Percentiles rank a stretch among this genome's conserved stretches.
Conservation (phyloP, 2,329 filamentous ascomycete genomes). For the Tolypocladium cylindrosporum region DNA sequence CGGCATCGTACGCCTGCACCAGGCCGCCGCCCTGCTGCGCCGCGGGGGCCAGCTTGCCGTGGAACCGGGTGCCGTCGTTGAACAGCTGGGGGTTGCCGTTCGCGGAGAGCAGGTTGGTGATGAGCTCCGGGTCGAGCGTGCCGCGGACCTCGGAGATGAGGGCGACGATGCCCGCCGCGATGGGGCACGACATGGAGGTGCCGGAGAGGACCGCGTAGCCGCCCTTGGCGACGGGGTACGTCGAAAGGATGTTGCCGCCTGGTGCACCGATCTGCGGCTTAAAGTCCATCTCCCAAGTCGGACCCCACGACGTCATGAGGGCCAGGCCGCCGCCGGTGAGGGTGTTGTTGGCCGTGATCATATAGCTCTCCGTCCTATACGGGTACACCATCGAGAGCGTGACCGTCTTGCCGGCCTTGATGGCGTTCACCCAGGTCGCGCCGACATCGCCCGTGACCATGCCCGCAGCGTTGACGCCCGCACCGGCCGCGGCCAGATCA, state of each 20-base stretch:
- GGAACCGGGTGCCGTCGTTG: constrained; percentile 30
- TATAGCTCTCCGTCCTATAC: constrained; percentile 15
- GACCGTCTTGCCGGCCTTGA: constrained; percentile 33
- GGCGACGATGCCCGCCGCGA: constrained; percentile 43
- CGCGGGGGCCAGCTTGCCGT: constrained; percentile 38
- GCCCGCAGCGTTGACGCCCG: no score
- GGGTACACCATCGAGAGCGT: constrained; percentile 19
- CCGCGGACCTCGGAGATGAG: constrained; percentile 41
- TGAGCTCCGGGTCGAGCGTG: constrained; percentile 34
- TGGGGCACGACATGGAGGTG: constrained; percentile 51
- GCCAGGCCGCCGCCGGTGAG: constrained; percentile 40
- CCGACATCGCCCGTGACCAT: no score
- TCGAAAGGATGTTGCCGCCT: constrained; percentile 48
- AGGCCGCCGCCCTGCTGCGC: constrained; percentile 51
- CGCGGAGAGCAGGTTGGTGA: constrained; percentile 31
- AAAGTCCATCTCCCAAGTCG: constrained; percentile 46
- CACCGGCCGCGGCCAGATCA: no score
- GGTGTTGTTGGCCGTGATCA: constrained; percentile 15
- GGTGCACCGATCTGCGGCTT: constrained; percentile 46
- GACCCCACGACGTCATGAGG: constrained; percentile 48
- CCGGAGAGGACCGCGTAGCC: constrained; percentile 43
- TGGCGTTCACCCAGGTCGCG: constrained; percentile 1
- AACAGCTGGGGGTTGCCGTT: constrained; percentile 39
- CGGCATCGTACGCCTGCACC: constrained; percentile 48
- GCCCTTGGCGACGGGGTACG: constrained; percentile 35